A percentile compares a stretch with the other conserved stretches of the same genome.
Conservation (phyloP, 1,139 yeast genomes). For the Blastobotrys elegans region DNA sequence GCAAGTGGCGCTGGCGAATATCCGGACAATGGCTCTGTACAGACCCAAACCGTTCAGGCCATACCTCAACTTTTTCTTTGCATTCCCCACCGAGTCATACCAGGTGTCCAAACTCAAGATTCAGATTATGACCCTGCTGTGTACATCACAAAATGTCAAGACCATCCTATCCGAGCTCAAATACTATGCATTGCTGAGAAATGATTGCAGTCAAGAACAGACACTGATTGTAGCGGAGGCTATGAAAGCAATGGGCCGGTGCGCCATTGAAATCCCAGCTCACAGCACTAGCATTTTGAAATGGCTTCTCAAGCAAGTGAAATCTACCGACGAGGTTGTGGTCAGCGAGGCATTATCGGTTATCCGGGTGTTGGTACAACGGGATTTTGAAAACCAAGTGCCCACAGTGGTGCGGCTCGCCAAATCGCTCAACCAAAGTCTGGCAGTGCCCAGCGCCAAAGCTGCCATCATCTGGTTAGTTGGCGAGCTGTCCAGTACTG, state of each 20-base stretch:
- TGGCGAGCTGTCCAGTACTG: conserved; percentile 62
- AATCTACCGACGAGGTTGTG: conserved; percentile 31
- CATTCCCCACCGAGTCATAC: conserved; percentile 49
- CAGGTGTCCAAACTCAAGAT: conserved; percentile 52
- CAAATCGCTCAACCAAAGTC: conserved; percentile 23
- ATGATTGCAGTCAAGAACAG: conserved; percentile 28
- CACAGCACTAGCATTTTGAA: conserved; percentile 28
- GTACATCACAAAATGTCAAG: conserved; percentile 48
- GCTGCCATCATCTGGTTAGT: conserved; percentile 88
- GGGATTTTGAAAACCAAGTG: conserved; percentile 44
- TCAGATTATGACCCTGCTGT: conserved; percentile 56
- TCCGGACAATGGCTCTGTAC: conserved; percentile 34
- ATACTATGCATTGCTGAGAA: conserved; percentile 51
- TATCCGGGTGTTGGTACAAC: conserved; percentile 68
- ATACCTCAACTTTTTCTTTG: conserved; percentile 47
- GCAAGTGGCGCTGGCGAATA: conserved; percentile 32
- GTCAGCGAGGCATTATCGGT: conserved; percentile 62
- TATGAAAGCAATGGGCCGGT: conserved; percentile 52
- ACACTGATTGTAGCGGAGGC: conserved; percentile 46
- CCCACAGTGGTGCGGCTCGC: conserved; percentile 42
- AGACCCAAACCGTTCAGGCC: conserved; percentile 47
- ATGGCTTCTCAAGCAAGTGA: conserved; percentile 46
- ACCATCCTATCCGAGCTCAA: conserved; percentile 62
- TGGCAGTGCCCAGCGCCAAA: conserved; percentile 45
- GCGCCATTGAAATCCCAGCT: conserved; percentile 41